These are phyloP conservation scores for Fallopia convolvulus DNA, from an alignment of 148 eudicot genomes.

Conservation along the genomic window DNA sequence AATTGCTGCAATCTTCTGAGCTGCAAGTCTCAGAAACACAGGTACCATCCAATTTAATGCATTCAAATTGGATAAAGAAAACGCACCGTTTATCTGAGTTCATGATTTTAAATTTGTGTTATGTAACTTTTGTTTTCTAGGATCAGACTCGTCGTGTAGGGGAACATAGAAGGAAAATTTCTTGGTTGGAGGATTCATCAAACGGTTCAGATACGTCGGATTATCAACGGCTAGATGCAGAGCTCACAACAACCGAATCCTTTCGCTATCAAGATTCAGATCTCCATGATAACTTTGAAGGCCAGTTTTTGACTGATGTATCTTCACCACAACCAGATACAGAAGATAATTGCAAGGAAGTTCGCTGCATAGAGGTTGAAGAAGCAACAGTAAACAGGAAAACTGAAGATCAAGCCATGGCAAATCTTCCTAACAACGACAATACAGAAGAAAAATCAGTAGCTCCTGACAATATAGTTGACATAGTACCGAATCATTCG, in stretches of 20 bases:
- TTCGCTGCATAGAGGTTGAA: slow-evolving; percentile 48
- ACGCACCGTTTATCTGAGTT: too few relatives aligned
- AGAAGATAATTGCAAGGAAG: slow-evolving; percentile 68
- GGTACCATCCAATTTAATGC: neutral
- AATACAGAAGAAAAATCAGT: neutral
- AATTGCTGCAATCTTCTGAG: slow-evolving; percentile 40
- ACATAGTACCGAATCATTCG: slow-evolving; percentile 15
- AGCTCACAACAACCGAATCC: slow-evolving; percentile 31
- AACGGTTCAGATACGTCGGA: slow-evolving; percentile 57
- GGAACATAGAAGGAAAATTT: slow-evolving; percentile 27
- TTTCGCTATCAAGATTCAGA: slow-evolving; percentile 17
- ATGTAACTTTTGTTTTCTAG: neutral
- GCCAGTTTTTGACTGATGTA: slow-evolving; percentile 34
- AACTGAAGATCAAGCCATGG: slow-evolving; percentile 13
- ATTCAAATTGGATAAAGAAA: too few relatives aligned
- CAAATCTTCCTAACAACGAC: slow-evolving; percentile 5
- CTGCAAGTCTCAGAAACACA: slow-evolving; percentile 27
- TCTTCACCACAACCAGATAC: slow-evolving; percentile 41
- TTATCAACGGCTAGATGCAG: slow-evolving; percentile 40
- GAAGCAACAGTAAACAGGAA: slow-evolving; percentile 19
- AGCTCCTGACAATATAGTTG: slow-evolving; percentile 7
- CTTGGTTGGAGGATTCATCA: slow-evolving; percentile 56
- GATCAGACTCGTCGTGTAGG: slow-evolving; percentile 17
- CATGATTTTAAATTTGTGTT: too few relatives aligned
- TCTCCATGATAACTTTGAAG: slow-evolving; percentile 34